These are phyloP conservation scores for Neoconidiobolus thromboides DNA, from an alignment of 371 early-diverging fungal genomes.

Conservation along the genomic window DNA sequence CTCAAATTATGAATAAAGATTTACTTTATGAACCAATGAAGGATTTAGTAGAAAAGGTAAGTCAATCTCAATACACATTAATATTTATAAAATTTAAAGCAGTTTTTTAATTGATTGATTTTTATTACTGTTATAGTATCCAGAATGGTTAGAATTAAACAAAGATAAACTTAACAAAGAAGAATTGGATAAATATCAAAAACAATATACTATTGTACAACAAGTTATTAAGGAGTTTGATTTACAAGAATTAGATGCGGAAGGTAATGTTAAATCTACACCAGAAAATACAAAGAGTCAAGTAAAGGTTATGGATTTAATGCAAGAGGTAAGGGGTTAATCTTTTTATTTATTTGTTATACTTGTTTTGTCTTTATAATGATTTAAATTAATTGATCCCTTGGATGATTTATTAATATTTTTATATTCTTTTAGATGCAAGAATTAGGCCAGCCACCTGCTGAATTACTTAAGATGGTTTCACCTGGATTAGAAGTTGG, in stretches of 20 bases:
- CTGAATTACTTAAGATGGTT: slow-evolving; percentile 64
- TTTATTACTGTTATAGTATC: slow-evolving; percentile 35
- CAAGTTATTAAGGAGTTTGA: slow-evolving; percentile 65
- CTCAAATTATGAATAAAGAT: slow-evolving; percentile 77
- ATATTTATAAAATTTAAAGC: not conserved
- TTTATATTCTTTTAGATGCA: slow-evolving; percentile 48
- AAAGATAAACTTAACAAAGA: slow-evolving; percentile 36
- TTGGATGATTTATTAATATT: not conserved
- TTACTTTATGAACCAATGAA: slow-evolving; percentile 85
- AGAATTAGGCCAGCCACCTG: slow-evolving; percentile 85
- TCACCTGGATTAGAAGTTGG: slow-evolving; percentile 75
- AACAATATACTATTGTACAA: slow-evolving; percentile 47
- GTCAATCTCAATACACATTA: not conserved
- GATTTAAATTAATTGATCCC: too few species aligned
- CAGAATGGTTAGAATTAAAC: slow-evolving; percentile 59
- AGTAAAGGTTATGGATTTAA: slow-evolving; percentile 56
- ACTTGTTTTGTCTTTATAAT: too few species aligned
- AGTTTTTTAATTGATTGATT: not conserved
- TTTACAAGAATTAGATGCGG: slow-evolving; percentile 14
- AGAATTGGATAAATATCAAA: slow-evolving; percentile 48
- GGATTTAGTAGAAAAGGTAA: slow-evolving; percentile 53
- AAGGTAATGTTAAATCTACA: slow-evolving; percentile 10
- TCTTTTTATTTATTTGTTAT: too few species aligned
- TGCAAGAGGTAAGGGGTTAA: slow-evolving; percentile 48
- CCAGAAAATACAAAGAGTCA: slow-evolving; percentile 42